These are phyloP conservation scores for Schwanniomyces sp. DNA, from an alignment of 805 yeast species.

Conservation along the genomic window DNA sequence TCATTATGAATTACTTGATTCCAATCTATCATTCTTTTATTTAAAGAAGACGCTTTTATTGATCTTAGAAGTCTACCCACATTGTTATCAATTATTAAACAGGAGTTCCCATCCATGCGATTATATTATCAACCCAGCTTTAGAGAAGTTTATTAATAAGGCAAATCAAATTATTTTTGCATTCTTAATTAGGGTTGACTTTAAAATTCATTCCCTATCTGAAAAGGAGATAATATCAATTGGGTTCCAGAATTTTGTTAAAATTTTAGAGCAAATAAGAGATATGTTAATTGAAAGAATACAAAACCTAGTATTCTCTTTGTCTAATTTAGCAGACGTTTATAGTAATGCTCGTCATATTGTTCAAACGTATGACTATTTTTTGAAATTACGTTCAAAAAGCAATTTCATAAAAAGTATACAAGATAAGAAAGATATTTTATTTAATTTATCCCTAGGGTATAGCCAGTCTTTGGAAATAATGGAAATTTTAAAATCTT, in stretches of 20 bases:
- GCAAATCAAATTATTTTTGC: neutral
- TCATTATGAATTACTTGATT: neutral
- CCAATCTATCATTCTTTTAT: neutral
- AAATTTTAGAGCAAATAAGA: neutral
- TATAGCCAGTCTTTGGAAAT: neutral
- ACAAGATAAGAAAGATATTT: too few species aligned
- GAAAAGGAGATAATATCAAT: neutral
- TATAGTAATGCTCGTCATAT: neutral
- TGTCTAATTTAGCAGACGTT: neutral
- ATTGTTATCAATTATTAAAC: neutral
- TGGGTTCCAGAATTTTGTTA: neutral
- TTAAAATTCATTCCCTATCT: too few species aligned
- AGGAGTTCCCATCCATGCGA: neutral
- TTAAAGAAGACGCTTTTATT: neutral
- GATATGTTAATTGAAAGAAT: neutral
- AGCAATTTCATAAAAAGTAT: too few species aligned
- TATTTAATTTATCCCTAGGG: neutral
- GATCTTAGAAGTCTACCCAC: neutral
- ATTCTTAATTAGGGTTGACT: neutral
- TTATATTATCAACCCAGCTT: slow-evolving; percentile 1
- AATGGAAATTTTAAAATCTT: neutral
- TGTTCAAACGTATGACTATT: neutral
- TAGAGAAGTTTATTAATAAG: neutral
- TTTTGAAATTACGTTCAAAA: neutral
- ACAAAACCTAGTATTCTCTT: neutral